Percentiles rank a stretch among this genome's conserved stretches.
These are phyloP conservation scores for Rosa rugosa DNA, from an alignment of 306 rosid genomes.

Conservation along the genomic window DNA sequence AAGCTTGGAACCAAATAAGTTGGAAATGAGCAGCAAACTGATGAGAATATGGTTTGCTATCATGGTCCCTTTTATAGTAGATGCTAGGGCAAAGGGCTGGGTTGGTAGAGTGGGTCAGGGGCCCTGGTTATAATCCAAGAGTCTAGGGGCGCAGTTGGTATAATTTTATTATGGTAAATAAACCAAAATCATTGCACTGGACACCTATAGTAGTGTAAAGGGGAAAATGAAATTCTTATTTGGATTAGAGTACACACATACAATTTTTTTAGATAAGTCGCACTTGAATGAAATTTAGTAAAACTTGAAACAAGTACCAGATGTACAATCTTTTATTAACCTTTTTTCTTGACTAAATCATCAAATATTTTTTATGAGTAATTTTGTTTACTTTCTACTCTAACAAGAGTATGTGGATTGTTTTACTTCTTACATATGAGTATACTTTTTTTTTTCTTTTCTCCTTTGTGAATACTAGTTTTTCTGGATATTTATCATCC, in stretches of 20 bases:
- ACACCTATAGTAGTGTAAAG: neutral
- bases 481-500: no score
- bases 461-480: no score
- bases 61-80: neutral
- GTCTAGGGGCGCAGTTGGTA: no score
- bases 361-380: no score
- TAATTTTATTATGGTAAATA: neutral
- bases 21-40: neutral
- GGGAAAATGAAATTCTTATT: neutral
- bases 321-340: neutral
- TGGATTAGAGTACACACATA: neutral
- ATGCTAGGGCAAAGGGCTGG: neutral
- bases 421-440: neutral
- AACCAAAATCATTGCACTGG: neutral
- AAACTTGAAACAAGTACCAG: neutral
- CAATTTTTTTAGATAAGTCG: neutral
- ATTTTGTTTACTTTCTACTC: no score
- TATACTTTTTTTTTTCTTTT: no score
- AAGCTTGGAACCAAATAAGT: neutral
- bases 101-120: neutral
- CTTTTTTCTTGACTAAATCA: no score
- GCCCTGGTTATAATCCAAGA: neutral
- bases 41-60: neutral
- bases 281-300: neutral
- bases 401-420: neutral